A percentile compares a stretch with the other conserved stretches of the same genome.
Evolutionary conservation across 2,329 filamentous ascomycete genomes (phyloP).

Genomic region (Cladosporium sp.): DNA sequence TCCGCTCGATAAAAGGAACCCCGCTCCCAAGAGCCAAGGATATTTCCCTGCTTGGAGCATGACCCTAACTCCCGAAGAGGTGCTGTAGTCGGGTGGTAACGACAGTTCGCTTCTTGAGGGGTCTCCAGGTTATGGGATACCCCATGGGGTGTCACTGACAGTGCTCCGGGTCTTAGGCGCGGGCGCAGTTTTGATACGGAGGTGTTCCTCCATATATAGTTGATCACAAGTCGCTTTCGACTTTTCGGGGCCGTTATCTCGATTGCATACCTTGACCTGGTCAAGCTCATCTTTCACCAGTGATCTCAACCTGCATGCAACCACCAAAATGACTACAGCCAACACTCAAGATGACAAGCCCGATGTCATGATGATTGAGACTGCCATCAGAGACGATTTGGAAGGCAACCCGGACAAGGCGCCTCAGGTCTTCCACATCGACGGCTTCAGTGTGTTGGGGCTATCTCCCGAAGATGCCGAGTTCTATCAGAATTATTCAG

Average conservation of each 20-base stretch:
- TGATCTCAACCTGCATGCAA: not conserved
- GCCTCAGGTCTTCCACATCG: not conserved
- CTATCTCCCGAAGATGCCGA: slow-evolving; percentile 23
- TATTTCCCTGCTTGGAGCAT: not conserved
- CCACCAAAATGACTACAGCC: not conserved
- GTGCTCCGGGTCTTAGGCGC: not conserved
- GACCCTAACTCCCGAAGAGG: not conserved
- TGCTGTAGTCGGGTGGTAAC: not conserved
- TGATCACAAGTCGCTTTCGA: not conserved
- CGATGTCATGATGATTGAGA: slow-evolving; percentile 6
- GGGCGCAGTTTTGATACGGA: not conserved
- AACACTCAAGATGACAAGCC: slow-evolving; percentile 56
- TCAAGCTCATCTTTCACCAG: not conserved
- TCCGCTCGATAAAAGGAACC: not conserved
- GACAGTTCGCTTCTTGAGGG: not conserved
- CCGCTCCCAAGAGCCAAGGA: slow-evolving; percentile 4
- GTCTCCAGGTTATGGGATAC: not conserved
- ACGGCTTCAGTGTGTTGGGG: slow-evolving; percentile 12
- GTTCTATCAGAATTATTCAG: slow-evolving; percentile 7
- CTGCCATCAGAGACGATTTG: not conserved
- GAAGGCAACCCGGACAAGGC: not conserved
- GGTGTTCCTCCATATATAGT: not conserved
- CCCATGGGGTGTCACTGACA: not conserved
- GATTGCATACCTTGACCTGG: not conserved
- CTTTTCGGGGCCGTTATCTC: not conserved